phyloP scores from a whole-genome alignment of 1,139 yeast species.

The Hansenula anomala region DNA sequence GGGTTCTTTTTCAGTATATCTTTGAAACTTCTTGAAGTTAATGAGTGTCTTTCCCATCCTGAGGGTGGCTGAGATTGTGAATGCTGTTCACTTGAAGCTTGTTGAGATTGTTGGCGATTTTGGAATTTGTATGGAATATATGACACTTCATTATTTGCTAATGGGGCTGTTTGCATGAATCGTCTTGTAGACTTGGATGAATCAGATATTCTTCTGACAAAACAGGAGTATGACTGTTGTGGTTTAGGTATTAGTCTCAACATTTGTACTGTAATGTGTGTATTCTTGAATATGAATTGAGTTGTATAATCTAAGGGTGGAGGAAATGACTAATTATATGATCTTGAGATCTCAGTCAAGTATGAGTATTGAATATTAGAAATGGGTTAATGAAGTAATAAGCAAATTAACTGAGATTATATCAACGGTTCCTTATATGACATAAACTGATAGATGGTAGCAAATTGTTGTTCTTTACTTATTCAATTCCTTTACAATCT shows the following conservation, averaged over 20 bases:
- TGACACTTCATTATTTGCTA: slow-evolving; percentile 11
- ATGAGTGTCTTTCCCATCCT: slow-evolving; percentile 20
- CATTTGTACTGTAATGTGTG: background rate
- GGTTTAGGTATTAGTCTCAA: slow-evolving; percentile 2
- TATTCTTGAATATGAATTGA: too few relatives aligned
- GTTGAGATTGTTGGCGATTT: slow-evolving; percentile 1
- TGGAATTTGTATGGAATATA: slow-evolving; percentile 15
- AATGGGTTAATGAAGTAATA: too few relatives aligned
- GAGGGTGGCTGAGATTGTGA: background rate
- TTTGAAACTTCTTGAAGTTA: slow-evolving; percentile 21
- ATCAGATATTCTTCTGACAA: slow-evolving; percentile 8
- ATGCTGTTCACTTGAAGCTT: slow-evolving; percentile 3
- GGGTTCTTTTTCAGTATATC: slow-evolving; percentile 16
- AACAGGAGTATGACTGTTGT: slow-evolving; percentile 1
- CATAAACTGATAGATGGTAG: too few relatives aligned
- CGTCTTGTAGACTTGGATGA: slow-evolving; percentile 14
- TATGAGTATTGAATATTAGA: too few relatives aligned
- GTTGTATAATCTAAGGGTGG: too few relatives aligned
- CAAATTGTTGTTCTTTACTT: background rate
- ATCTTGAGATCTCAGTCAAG: too few relatives aligned
- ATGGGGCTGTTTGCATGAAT: slow-evolving; percentile 16
- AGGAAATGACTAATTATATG: too few relatives aligned
- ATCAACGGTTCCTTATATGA: too few relatives aligned
- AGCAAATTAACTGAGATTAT: too few relatives aligned
- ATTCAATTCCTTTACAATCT: too few relatives aligned